Conservation (phyloP, 208 protist genomes). For the Trypanosoma vivax region DNA sequence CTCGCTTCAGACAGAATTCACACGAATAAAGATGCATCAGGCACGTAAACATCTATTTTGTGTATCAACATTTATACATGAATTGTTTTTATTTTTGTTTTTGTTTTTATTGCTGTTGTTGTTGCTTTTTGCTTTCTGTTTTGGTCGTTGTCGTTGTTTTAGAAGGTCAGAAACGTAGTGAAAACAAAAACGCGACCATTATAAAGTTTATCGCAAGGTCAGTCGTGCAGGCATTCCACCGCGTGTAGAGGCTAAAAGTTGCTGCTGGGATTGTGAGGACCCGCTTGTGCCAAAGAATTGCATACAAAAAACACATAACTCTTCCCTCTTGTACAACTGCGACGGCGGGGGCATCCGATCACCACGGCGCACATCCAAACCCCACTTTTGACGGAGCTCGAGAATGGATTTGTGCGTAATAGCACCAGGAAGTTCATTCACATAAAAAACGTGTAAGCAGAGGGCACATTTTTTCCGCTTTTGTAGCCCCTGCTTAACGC, state of each 20-base stretch:
- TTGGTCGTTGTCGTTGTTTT: too few species aligned
- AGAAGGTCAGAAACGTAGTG: neutral
- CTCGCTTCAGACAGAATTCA: too few species aligned
- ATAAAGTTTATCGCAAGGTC: conserved; percentile 47
- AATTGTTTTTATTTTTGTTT: neutral
- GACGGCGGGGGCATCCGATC: conserved; percentile 87
- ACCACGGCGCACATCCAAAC: conserved; percentile 73
- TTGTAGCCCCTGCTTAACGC: conserved; percentile 86
- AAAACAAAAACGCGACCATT: neutral
- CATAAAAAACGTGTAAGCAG: conserved; percentile 87
- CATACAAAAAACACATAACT: conserved; percentile 92
- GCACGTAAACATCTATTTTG: too few species aligned
- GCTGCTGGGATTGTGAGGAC: conserved; percentile 78
- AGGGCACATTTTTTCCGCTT: conserved; percentile 88
- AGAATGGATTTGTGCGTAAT: conserved; percentile 91
- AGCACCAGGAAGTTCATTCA: conserved; percentile 85
- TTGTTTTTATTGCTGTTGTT: neutral
- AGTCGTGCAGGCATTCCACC: conserved; percentile 73
- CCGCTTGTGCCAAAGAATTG: conserved; percentile 90
- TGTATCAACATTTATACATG: neutral
- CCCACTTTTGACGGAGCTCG: conserved; percentile 86
- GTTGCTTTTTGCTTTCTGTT: neutral
- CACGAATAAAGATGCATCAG: too few species aligned
- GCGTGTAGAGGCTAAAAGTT: conserved; percentile 82
- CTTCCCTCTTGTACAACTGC: conserved; percentile 87